These are phyloP conservation scores for Cytospora mali DNA, from an alignment of 2,329 filamentous ascomycete species.

Conservation along the genomic window DNA sequence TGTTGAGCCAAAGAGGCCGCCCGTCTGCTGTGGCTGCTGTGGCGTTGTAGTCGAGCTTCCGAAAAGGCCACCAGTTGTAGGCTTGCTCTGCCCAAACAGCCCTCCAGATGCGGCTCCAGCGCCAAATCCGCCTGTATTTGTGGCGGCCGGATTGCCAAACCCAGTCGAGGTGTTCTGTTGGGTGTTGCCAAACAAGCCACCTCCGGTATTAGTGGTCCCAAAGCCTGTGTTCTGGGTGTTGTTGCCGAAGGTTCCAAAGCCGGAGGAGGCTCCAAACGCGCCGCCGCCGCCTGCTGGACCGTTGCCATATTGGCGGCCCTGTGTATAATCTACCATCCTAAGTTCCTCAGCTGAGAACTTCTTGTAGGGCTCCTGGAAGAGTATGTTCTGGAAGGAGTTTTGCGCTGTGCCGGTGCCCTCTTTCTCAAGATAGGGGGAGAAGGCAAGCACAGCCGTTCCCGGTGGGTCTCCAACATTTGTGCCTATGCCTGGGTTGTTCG, in stretches of 20 bases:
- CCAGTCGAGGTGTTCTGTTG: constrained; percentile 43
- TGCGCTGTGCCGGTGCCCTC: constrained; percentile 60
- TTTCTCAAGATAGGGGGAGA: constrained; percentile 72
- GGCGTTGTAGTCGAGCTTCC: constrained; percentile 42
- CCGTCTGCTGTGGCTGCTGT: constrained; percentile 32
- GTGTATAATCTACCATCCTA: constrained; percentile 82
- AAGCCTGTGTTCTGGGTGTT: constrained; percentile 43
- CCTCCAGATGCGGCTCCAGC: constrained; percentile 27
- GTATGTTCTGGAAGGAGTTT: constrained; percentile 76
- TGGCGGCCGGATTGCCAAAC: constrained; percentile 47
- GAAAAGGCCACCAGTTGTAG: constrained; percentile 32
- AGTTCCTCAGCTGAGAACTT: constrained; percentile 91
- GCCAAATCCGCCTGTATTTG: constrained; percentile 38
- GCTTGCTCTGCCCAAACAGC: constrained; percentile 43
- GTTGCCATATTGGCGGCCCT: constrained; percentile 83
- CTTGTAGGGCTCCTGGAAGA: constrained; percentile 78
- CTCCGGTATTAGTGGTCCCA: constrained; percentile 39
- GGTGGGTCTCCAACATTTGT: constrained; percentile 59
- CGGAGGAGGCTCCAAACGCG: constrained; percentile 71
- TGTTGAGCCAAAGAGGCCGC: constrained; percentile 45
- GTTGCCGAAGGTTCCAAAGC: constrained; percentile 51
- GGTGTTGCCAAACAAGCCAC: constrained; percentile 44
- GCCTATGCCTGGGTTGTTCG: constrained; percentile 54
- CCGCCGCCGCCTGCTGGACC: constrained; percentile 84
- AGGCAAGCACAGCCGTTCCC: constrained; percentile 71